phyloP scores from a whole-genome alignment of 257 asterid species.

The Rauvolfia tetraphylla region DNA sequence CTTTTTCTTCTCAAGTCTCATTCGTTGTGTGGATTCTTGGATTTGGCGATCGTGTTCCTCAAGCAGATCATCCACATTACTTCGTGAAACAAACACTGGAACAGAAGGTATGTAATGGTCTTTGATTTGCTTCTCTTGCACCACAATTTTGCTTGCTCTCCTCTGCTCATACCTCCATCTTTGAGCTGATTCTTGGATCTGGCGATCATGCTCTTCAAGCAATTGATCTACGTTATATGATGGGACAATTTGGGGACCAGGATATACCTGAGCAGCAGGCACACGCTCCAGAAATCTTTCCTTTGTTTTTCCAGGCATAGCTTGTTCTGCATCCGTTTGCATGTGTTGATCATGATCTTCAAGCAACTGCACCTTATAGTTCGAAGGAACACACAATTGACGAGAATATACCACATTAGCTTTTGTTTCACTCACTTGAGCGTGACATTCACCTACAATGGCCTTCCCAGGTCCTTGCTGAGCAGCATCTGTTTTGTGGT shows the following conservation, averaged over 20 bases:
- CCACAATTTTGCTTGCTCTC: conserved; percentile 2
- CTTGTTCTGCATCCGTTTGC: not conserved
- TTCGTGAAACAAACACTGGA: not conserved
- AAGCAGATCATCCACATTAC: conserved; percentile 11
- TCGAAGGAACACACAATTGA: not conserved
- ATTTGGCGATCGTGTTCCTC: conserved; percentile 19
- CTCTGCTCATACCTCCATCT: conserved; percentile 7
- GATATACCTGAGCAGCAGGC: not conserved
- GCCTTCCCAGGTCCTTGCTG: not conserved
- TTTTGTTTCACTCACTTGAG: not conserved
- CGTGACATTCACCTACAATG: not conserved
- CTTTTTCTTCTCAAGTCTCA: not conserved
- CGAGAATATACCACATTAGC: not conserved
- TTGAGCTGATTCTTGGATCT: conserved; percentile 14
- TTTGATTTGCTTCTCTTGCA: conserved; percentile 1
- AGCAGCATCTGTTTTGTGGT: not conserved
- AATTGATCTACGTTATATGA: conserved; percentile 4
- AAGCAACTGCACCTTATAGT: not conserved
- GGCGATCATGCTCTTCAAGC: conserved; percentile 20
- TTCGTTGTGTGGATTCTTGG: conserved; percentile 6
- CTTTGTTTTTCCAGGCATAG: not conserved
- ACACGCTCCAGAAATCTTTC: not conserved
- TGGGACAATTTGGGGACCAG: not conserved
- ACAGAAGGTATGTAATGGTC: not conserved
- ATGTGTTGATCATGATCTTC: not conserved